phyloP scores from a whole-genome alignment of 2,329 filamentous ascomycete genomes.

The Aspergillus sp. region DNA sequence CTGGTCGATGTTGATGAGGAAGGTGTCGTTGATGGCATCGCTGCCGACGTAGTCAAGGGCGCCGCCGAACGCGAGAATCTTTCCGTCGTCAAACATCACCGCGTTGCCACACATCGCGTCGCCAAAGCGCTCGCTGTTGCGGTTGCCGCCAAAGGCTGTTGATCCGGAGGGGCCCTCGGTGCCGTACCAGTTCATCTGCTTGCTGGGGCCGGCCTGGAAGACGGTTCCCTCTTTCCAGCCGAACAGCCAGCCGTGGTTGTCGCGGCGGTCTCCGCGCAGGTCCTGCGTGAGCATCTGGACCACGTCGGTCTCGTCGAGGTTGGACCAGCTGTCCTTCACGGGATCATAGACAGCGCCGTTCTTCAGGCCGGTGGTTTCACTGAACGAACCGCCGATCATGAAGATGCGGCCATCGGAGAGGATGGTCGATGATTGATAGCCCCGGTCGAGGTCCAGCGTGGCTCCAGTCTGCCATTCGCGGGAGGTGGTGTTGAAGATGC shows the following conservation, averaged over 20 bases:
- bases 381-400: constrained; percentile 59
- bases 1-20: constrained; percentile 50
- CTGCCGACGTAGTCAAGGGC: constrained; percentile 24
- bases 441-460: constrained; percentile 49
- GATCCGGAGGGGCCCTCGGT: constrained; percentile 31
- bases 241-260: constrained; percentile 19
- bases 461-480: constrained; percentile 39
- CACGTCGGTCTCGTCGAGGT: constrained; percentile 44
- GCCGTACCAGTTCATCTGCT: constrained; percentile 58
- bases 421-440: constrained; percentile 55
- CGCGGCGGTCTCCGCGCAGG: constrained; percentile 45
- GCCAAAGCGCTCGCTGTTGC: background rate
- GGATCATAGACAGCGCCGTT: constrained; percentile 58
- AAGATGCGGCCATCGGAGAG: constrained; percentile 57
- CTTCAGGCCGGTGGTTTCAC: constrained; percentile 47
- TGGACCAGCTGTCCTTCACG: constrained; percentile 47
- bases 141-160: too few relatives aligned
- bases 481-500: constrained; percentile 45
- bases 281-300: constrained; percentile 54
- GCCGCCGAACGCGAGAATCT: constrained; percentile 14
- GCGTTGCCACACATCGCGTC: constrained; percentile 15
- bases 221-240: constrained; percentile 16
- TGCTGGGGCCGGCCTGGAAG: constrained; percentile 58
- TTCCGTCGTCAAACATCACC: constrained; percentile 34
- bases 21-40: constrained; percentile 46